Conservation (phyloP, 208 protist genomes). For the Acanthamoeba pearcei region DNA sequence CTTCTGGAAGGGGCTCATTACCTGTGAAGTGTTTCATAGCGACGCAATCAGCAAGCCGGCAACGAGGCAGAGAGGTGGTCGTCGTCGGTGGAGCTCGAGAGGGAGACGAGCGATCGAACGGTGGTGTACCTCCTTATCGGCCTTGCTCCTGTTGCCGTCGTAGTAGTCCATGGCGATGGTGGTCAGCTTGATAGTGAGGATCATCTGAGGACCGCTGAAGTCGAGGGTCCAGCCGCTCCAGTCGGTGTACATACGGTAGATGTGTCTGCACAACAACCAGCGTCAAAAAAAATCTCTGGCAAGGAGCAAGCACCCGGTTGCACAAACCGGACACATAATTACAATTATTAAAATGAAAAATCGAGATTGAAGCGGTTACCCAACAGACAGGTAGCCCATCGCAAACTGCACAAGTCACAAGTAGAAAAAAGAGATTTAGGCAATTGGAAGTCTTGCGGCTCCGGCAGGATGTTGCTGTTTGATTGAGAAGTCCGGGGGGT, state of each 20-base stretch:
- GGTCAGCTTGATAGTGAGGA: conserved; percentile 85
- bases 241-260: conserved; percentile 84
- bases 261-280: conserved; percentile 77
- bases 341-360: neutral
- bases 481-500: neutral
- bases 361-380: conserved; percentile 28
- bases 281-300: neutral
- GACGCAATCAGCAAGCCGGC: neutral
- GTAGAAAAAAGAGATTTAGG: too few relatives aligned
- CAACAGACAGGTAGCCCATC: conserved; percentile 55
- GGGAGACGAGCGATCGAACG: neutral
- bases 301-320: neutral
- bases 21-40: neutral
- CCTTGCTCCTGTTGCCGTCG: conserved; percentile 78
- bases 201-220: conserved; percentile 87
- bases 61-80: neutral
- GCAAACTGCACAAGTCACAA: neutral
- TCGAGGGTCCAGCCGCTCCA: conserved; percentile 88
- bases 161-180: conserved; percentile 84
- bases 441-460: too few relatives aligned
- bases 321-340: neutral
- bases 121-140: conserved; percentile 53
- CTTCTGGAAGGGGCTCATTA: conserved; percentile 60
- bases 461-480: too few relatives aligned
- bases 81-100: neutral